These are phyloP conservation scores for Pestalotiopsis sp. DNA, from an alignment of 2,329 filamentous ascomycete genomes.

Conservation along the genomic window DNA sequence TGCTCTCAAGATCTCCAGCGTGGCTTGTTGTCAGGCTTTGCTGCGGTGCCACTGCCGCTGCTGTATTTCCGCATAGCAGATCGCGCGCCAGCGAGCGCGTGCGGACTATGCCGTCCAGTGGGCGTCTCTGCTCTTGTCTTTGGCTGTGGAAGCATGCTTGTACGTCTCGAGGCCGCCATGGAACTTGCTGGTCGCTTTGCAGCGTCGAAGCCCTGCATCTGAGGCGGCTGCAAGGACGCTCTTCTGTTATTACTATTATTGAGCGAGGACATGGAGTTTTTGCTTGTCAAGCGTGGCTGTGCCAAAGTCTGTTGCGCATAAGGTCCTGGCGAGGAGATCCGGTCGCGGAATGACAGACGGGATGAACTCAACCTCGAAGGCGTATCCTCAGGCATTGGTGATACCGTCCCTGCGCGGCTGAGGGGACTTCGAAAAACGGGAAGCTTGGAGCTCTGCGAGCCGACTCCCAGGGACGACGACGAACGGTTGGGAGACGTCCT, in stretches of 20 bases:
- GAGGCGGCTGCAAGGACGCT: constrained; percentile 55
- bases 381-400: constrained; percentile 47
- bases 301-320: constrained; percentile 47
- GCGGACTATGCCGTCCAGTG: constrained; percentile 51
- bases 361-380: constrained; percentile 46
- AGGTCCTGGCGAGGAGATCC: constrained; percentile 51
- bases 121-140: constrained; percentile 35
- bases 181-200: constrained; percentile 57
- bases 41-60: constrained; percentile 20
- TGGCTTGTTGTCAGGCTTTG: constrained; percentile 43
- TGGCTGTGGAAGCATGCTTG: constrained; percentile 56
- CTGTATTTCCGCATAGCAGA: constrained; percentile 43
- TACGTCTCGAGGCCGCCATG: constrained; percentile 51
- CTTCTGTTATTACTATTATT: constrained; percentile 48
- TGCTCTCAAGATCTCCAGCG: constrained; percentile 47
- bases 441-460: constrained; percentile 47
- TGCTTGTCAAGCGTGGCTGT: constrained; percentile 45
- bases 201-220: constrained; percentile 31
- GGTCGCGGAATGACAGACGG: constrained; percentile 57
- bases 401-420: constrained; percentile 47
- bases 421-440: constrained; percentile 52
- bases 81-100: constrained; percentile 48
- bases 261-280: constrained; percentile 47
- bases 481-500: constrained; percentile 47
- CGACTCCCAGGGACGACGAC: constrained; percentile 43